A percentile compares a stretch with the other conserved stretches of the same genome.
Conservation (phyloP, 73 alveolate genomes). For the Stentor roeselii region DNA sequence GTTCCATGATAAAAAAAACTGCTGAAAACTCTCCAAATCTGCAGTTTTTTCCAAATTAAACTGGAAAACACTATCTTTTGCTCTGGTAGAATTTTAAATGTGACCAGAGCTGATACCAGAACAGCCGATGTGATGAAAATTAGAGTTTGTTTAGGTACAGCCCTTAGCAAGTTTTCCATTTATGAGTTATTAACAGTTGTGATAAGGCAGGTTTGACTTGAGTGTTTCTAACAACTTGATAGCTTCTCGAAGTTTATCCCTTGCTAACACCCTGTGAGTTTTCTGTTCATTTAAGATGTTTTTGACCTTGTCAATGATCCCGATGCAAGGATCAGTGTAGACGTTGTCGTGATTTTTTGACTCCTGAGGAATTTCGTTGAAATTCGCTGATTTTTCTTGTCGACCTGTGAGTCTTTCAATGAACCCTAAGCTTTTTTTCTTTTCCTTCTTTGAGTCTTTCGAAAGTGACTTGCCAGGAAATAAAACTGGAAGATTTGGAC, state of each 20-base stretch:
- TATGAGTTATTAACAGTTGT: background rate
- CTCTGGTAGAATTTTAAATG: background rate
- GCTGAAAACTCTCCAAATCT: background rate
- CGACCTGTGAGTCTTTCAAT: background rate
- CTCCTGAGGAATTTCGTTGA: no score
- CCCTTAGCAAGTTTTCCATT: slow-evolving; percentile 11
- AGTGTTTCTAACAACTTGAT: no score
- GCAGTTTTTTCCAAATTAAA: background rate
- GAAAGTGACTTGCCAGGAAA: background rate
- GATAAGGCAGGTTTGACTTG: no score
- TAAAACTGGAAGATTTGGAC: background rate
- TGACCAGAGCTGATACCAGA: background rate
- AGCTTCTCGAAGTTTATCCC: no score
- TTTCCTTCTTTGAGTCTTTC: background rate
- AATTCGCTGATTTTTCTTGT: no score
- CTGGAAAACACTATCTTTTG: background rate
- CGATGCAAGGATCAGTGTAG: no score
- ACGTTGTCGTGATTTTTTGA: no score
- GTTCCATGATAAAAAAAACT: slow-evolving; percentile 11
- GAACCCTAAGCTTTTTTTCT: background rate
- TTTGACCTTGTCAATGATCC: no score
- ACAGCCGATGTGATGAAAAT: background rate
- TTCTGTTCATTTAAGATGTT: no score
- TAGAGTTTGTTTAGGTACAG: background rate
- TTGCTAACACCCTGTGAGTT: no score